phyloP scores from a whole-genome alignment of 192 early-diverging fungal species.

The Chytriomyces hyalinus region DNA sequence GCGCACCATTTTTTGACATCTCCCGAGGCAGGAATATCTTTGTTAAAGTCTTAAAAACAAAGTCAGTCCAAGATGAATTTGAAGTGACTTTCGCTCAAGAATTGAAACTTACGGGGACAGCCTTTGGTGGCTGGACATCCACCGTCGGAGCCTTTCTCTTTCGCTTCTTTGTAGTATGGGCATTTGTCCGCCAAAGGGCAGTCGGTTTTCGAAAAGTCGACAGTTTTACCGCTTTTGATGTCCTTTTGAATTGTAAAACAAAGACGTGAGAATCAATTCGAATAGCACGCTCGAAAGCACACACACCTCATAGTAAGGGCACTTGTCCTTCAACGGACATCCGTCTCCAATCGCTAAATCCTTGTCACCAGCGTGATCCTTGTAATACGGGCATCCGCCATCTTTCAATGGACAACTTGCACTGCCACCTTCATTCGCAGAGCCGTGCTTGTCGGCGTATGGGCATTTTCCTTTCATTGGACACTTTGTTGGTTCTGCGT shows the following conservation, averaged over 20 bases:
- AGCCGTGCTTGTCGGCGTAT: not conserved
- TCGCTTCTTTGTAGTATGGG: slow-evolving; percentile 1
- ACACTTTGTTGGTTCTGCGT: not conserved
- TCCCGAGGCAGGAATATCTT: not conserved
- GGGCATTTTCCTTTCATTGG: slow-evolving; percentile 17
- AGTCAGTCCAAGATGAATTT: not conserved
- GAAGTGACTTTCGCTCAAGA: not conserved
- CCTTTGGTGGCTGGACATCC: not conserved
- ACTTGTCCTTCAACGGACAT: slow-evolving; percentile 45
- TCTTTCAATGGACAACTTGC: slow-evolving; percentile 39
- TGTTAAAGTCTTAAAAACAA: slow-evolving; percentile 1
- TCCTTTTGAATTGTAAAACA: not conserved
- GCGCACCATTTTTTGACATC: not conserved
- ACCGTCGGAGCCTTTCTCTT: not conserved
- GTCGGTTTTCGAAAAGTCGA: not conserved
- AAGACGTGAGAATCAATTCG: too few relatives aligned
- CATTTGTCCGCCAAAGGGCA: not conserved
- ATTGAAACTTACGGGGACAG: not conserved
- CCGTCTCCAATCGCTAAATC: slow-evolving; percentile 20
- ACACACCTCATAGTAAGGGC: slow-evolving; percentile 44
- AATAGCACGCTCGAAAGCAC: not conserved
- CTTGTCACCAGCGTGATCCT: slow-evolving; percentile 38
- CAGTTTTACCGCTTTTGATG: not conserved
- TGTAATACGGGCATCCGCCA: slow-evolving; percentile 43
- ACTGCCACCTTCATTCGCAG: not conserved